Evolutionary conservation across 1,284 basidiomycete species (phyloP).

Genomic region (Apiotrichum montevideense): DNA sequence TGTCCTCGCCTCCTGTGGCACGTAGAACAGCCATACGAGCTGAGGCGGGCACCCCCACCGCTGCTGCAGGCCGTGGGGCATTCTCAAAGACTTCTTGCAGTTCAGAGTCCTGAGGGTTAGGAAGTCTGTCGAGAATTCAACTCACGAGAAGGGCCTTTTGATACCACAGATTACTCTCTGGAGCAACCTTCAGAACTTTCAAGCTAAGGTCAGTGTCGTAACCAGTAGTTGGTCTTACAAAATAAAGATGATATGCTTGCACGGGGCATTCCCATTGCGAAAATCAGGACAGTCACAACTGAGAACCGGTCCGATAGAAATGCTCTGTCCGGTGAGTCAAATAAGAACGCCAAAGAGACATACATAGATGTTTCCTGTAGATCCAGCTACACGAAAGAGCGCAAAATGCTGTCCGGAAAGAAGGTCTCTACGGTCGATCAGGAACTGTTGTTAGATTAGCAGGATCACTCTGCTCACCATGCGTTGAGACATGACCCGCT

Average conservation of each 20-base stretch:
- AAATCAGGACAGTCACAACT: slow-evolving; percentile 37
- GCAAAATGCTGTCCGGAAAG: too few species aligned
- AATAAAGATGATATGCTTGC: slow-evolving; percentile 40
- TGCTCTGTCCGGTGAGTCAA: slow-evolving; percentile 18
- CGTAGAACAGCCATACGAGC: slow-evolving; percentile 21
- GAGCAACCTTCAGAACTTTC: slow-evolving; percentile 33
- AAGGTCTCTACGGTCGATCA: slow-evolving; percentile 18
- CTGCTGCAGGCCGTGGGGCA: background rate
- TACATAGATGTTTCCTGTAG: background rate
- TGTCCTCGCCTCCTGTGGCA: slow-evolving; percentile 13
- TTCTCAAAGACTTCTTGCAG: background rate
- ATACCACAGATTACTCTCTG: slow-evolving; percentile 23
- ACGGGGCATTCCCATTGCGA: slow-evolving; percentile 31
- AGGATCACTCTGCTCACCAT: slow-evolving; percentile 20
- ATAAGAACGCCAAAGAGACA: background rate
- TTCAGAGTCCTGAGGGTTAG: background rate
- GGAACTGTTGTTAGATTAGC: slow-evolving; percentile 14
- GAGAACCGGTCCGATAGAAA: slow-evolving; percentile 16
- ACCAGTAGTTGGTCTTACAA: slow-evolving; percentile 20
- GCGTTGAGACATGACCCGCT: slow-evolving; percentile 32
- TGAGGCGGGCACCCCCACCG: slow-evolving; percentile 11
- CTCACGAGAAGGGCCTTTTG: slow-evolving; percentile 32
- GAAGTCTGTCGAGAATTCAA: background rate
- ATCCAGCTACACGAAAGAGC: slow-evolving; percentile 27
- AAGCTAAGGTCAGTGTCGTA: slow-evolving; percentile 17